phyloP scores from a whole-genome alignment of 352 stramenopile species.

The Phytophthora hybrid region DNA sequence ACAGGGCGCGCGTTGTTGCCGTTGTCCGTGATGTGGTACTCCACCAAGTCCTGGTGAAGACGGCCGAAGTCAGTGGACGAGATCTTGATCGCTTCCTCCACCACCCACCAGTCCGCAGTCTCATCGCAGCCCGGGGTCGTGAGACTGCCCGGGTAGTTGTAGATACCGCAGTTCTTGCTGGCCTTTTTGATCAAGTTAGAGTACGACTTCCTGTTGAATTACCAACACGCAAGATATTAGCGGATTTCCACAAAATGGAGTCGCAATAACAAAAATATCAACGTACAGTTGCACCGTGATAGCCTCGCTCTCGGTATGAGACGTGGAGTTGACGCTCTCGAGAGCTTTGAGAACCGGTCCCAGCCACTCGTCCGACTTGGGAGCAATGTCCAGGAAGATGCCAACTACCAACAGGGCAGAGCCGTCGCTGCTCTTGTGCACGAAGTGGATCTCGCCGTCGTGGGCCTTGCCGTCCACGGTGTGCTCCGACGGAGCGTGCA shows the following conservation, averaged over 20 bases:
- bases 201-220: constrained; percentile 26
- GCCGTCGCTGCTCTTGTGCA: constrained; percentile 39
- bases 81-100: constrained; percentile 33
- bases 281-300: neutral
- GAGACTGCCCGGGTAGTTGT: constrained; percentile 67
- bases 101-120: no score
- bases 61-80: constrained; percentile 36
- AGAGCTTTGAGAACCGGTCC: constrained; percentile 37
- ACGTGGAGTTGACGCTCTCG: constrained; percentile 23
- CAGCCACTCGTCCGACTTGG: constrained; percentile 36
- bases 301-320: neutral
- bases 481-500: constrained; percentile 58
- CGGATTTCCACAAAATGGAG: no score
- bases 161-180: constrained; percentile 20
- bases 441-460: constrained; percentile 54
- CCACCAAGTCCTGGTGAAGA: constrained; percentile 26
- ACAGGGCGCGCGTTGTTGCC: constrained; percentile 23
- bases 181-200: constrained; percentile 12
- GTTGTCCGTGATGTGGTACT: constrained; percentile 37
- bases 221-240: neutral
- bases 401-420: constrained; percentile 45
- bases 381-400: constrained; percentile 28
- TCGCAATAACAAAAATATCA: neutral
- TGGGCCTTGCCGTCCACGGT: constrained; percentile 45
- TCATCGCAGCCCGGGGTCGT: constrained; percentile 51